phyloP scores from a whole-genome alignment of 441 rosid genomes.

The Capsella rubella region DNA sequence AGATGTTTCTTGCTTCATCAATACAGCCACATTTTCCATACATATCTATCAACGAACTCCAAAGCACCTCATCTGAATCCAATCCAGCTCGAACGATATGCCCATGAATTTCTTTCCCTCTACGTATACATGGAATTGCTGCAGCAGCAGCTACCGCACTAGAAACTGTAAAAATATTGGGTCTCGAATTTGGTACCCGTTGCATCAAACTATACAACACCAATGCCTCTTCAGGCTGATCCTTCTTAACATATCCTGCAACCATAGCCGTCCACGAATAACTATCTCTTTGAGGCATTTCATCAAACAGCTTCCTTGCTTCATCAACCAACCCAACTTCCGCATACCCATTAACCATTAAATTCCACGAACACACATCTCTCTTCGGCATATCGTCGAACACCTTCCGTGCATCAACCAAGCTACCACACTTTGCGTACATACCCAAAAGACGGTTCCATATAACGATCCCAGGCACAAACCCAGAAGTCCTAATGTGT shows the following conservation, averaged over 20 bases:
- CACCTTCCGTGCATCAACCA: slow-evolving; percentile 53
- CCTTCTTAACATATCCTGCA: slow-evolving; percentile 56
- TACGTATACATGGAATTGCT: slow-evolving; percentile 48
- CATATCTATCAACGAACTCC: slow-evolving; percentile 77
- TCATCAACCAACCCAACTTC: slow-evolving; percentile 49
- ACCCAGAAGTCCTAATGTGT: slow-evolving; percentile 58
- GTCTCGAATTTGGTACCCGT: slow-evolving; percentile 29
- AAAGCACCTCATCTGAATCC: slow-evolving; percentile 69
- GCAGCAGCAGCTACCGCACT: slow-evolving; percentile 67
- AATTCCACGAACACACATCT: slow-evolving; percentile 67
- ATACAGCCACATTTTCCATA: slow-evolving; percentile 80
- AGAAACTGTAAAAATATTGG: slow-evolving; percentile 61
- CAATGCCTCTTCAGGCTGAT: slow-evolving; percentile 50
- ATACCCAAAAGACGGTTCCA: slow-evolving; percentile 62
- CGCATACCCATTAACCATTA: slow-evolving; percentile 54
- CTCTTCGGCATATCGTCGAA: slow-evolving; percentile 54
- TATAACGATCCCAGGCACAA: slow-evolving; percentile 60
- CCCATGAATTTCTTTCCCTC: slow-evolving; percentile 75
- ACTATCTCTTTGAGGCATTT: slow-evolving; percentile 62
- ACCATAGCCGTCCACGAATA: slow-evolving; percentile 72
- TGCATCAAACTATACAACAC: slow-evolving; percentile 56
- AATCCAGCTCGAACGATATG: slow-evolving; percentile 58
- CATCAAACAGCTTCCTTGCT: slow-evolving; percentile 59
- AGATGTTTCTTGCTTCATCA: slow-evolving; percentile 62
- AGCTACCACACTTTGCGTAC: slow-evolving; percentile 61